Evolutionary conservation across 73 alveolate species (phyloP).

Genomic region (Paramecium pentaurelia): DNA sequence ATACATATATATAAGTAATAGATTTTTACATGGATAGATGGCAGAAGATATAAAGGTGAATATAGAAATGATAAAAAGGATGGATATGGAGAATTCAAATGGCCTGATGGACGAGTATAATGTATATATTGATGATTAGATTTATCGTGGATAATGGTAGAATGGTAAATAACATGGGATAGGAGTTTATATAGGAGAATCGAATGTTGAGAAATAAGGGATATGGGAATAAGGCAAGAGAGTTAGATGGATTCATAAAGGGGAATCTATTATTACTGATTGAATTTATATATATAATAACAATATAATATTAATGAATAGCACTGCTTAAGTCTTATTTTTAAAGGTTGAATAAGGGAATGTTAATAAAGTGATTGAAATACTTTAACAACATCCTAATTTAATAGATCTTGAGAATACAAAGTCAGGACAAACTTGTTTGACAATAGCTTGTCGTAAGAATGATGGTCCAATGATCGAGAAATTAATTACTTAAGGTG

Average conservation of each 20-base stretch:
- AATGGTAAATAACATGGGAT: slow-evolving; percentile 80
- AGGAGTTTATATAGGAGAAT: slow-evolving; percentile 68
- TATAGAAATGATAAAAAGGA: slow-evolving; percentile 64
- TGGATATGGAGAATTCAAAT: slow-evolving; percentile 65
- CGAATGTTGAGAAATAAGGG: slow-evolving; percentile 65
- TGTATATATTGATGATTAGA: background rate
- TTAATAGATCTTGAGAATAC: slow-evolving; percentile 1
- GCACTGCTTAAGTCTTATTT: background rate
- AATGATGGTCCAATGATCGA: slow-evolving; percentile 33
- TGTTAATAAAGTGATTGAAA: slow-evolving; percentile 4
- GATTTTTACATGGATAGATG: slow-evolving; percentile 73
- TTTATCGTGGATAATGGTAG: slow-evolving; percentile 65
- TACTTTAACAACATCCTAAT: slow-evolving; percentile 7
- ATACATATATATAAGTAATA: background rate
- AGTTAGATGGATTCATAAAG: slow-evolving; percentile 59
- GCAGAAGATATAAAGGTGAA: slow-evolving; percentile 71
- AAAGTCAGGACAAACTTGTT: slow-evolving; percentile 14
- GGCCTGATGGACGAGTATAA: slow-evolving; percentile 71
- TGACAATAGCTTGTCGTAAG: slow-evolving; percentile 25
- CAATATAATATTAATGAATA: background rate
- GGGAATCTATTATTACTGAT: slow-evolving; percentile 4
- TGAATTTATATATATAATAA: background rate
- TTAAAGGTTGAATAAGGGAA: slow-evolving; percentile 23
- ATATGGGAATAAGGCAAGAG: slow-evolving; percentile 77
- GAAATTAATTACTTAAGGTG: background rate